Percentiles rank a stretch among this genome's conserved stretches.
phyloP scores from a whole-genome alignment of 2,329 filamentous ascomycete genomes.

The Aspergillus sp. region DNA sequence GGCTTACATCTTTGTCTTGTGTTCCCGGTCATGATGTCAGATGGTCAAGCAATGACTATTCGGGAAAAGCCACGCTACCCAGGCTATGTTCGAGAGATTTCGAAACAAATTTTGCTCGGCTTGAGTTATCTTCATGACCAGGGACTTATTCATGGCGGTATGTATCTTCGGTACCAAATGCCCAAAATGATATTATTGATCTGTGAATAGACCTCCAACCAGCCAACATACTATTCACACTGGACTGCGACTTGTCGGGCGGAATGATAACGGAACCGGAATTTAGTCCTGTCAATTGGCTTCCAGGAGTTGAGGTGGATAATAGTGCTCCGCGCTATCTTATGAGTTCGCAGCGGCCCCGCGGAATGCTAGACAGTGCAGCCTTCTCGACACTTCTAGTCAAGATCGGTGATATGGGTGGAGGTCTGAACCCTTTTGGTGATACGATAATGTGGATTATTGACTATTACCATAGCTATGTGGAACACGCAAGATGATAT shows the following conservation, averaged over 20 bases:
- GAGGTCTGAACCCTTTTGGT: conserved; percentile 14
- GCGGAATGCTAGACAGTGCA: conserved; percentile 15
- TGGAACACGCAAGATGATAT: neutral
- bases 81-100: conserved; percentile 11
- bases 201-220: conserved; percentile 20
- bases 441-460: neutral
- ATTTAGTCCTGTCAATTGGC: conserved; percentile 21
- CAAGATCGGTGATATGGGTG: conserved; percentile 23
- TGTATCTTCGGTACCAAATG: neutral
- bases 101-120: conserved; percentile 19
- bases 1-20: conserved; percentile 23
- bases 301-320: conserved; percentile 14
- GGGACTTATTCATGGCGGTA: conserved; percentile 22
- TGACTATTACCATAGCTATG: neutral
- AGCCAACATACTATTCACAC: conserved; percentile 23
- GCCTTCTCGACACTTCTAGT: conserved; percentile 15
- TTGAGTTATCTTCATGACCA: conserved; percentile 19
- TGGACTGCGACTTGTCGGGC: neutral
- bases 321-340: conserved; percentile 21
- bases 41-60: conserved; percentile 21
- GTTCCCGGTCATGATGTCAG: conserved; percentile 25
- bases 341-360: conserved; percentile 18
- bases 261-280: conserved; percentile 10
- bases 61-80: conserved; percentile 12
- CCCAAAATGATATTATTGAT: neutral